Base-by-base conservation (phyloP, 768 basidiomycete species). In the Antrodiella citrinella region DNA sequence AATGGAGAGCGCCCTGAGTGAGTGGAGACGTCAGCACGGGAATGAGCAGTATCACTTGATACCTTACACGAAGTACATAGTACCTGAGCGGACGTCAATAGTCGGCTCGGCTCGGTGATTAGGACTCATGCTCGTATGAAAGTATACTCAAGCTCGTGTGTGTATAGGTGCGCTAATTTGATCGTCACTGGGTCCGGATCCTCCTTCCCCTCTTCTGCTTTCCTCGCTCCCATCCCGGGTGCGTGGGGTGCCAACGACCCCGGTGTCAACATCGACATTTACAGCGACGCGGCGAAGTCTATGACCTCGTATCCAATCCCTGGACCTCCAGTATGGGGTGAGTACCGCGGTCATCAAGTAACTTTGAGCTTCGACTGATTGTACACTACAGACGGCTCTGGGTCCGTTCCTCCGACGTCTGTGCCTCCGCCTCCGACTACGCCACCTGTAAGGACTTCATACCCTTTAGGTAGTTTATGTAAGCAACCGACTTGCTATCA, bases 151-250 rank as follows among this genome's bases (percentile, higher is more conserved):
- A n/a, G n/a, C n/a, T n/a, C n/a, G n/a, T 38, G 10, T 38, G 35
- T 10, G 18, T 38, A 10, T 43, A 43, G 41, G 41, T 64, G 61
- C 53, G 60, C 61, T 4, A 61, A 65, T 51, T 48, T 68, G 50
- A 54, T 50, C 25, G 56, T 63, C 41, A 62, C 60, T 11, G 46
- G 41, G 7, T 18, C n/a, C 9, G 41, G 41, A 7, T 9, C 41
- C 15, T 7, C 41, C 41, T 43, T 9, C 41, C 41, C 41, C 7
- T 43, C 41, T 5, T n/a, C 15, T 18, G 41, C 41, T 9, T 43
- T 9, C 41, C 41, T 43, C 41, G 41, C 41, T 7, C 41, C 41
- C 21, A 43, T 43, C 41, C 41, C 41, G 5, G 41, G 41, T 43
- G 41, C 41, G 15, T 43, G 41, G 41, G 41, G 41, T 9, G 10